A percentile compares a stretch with the other conserved stretches of the same genome.
Conservation (phyloP, 2,329 filamentous ascomycete genomes). For the Lasiodiplodia sp. region DNA sequence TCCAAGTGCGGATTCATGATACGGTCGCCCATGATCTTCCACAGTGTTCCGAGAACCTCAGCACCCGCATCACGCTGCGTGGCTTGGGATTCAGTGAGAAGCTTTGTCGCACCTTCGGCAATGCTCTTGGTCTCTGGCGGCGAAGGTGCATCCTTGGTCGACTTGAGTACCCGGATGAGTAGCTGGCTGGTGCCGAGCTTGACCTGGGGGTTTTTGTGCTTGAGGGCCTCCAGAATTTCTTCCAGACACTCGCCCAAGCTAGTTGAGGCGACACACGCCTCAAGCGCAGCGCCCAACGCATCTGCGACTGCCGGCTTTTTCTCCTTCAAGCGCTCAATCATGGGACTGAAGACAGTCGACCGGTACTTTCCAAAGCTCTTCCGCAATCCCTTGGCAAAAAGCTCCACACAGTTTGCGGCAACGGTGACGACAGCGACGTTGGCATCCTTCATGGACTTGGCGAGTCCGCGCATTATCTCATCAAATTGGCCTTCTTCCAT, state of each 20-base stretch:
- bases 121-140: conserved; percentile 85
- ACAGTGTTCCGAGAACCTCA: conserved; percentile 89
- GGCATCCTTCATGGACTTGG: conserved; percentile 98
- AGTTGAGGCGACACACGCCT: conserved; percentile 72
- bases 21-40: conserved; percentile 98
- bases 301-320: conserved; percentile 92
- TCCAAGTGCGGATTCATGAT: conserved; percentile 94
- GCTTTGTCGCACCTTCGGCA: conserved; percentile 87
- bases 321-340: conserved; percentile 95
- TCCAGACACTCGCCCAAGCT: conserved; percentile 86
- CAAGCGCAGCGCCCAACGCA: conserved; percentile 83
- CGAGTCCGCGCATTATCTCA: conserved; percentile 82
- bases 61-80: conserved; percentile 86
- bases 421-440: conserved; percentile 94
- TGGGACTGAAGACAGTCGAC: conserved; percentile 79
- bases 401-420: conserved; percentile 90
- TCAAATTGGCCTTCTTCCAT: conserved; percentile 92
- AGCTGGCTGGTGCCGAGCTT: conserved; percentile 96
- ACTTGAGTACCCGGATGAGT: conserved; percentile 84
- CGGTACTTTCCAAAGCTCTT: conserved; percentile 82
- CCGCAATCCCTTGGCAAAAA: conserved; percentile 84
- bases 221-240: conserved; percentile 83
- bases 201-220: conserved; percentile 96
- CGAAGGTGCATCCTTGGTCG: conserved; percentile 80
- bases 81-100: conserved; percentile 88